phyloP scores from a whole-genome alignment of 1,284 basidiomycete species.

The Moniliella sp. region DNA sequence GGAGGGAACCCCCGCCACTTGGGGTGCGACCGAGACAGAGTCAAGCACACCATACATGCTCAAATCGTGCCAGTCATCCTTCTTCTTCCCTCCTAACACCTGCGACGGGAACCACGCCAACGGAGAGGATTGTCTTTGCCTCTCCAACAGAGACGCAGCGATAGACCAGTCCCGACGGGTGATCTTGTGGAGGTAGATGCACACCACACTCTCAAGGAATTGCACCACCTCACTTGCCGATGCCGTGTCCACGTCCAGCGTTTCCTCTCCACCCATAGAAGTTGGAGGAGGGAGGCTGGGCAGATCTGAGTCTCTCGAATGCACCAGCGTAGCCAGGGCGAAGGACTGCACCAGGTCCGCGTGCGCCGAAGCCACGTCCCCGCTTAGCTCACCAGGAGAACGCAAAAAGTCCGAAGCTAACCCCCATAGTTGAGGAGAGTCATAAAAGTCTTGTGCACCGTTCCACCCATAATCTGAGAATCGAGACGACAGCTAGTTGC shows the following conservation, averaged over 20 bases:
- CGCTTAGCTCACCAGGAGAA: no score
- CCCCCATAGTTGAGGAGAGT: no score
- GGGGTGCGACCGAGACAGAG: slow-evolving; percentile 1
- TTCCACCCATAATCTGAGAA: no score
- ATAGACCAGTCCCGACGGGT: slow-evolving; percentile 17
- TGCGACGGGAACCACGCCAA: slow-evolving; percentile 16
- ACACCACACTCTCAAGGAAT: slow-evolving; percentile 22
- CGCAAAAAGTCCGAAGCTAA: no score
- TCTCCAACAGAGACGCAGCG: slow-evolving; percentile 17
- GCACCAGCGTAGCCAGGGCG: neutral
- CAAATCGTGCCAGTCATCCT: no score
- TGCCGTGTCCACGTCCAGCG: slow-evolving; percentile 16
- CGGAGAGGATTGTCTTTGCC: slow-evolving; percentile 9
- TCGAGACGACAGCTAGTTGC: no score
- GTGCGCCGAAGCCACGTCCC: no score
- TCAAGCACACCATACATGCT: neutral
- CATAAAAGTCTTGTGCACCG: no score
- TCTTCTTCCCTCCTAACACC: no score
- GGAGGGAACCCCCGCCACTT: no score
- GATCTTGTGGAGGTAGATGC: slow-evolving; percentile 24
- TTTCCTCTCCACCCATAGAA: slow-evolving; percentile 4
- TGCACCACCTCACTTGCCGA: slow-evolving; percentile 13
- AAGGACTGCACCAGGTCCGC: neutral
- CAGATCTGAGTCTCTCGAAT: no score
- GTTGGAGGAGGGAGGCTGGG: no score